Evolutionary conservation across 140 eudicot species (phyloP), one percentile per base, ranked within the genome.

Genomic region (Senecio squalidus): DNA sequence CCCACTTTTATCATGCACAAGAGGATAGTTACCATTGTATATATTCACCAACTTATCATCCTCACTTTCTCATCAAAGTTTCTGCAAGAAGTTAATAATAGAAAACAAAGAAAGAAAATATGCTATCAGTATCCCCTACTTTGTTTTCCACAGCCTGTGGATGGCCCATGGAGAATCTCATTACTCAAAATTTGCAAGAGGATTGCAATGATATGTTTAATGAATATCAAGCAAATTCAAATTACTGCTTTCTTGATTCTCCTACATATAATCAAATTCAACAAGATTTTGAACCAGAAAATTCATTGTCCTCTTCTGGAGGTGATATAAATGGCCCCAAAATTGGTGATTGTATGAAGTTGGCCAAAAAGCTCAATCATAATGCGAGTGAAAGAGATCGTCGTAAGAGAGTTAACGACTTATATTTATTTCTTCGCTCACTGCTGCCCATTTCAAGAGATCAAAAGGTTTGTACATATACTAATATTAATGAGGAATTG

Each of bases 311-410:
- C n/a, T 43, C 47, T 55, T 69, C 45, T 1, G 55, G 44, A 31
- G 54, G 44, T 40, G 41, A 26, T 6, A 9, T 3, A 30, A 49
- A 57, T 50, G 59, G 15, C 48, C n/a, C n/a, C n/a, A 13, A 26
- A 10, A 5, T 2, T 20, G 47, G 17, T 8, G 51, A 61, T 33
- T 38, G 41, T 14, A 28, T 13, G 52, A 70, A 36, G 65, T 65
- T 50, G 45, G 66, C 63, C 17, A 88, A 74, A 70, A 88, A 81
- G 62, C 71, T 75, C 30, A 81, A 84, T 51, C 96, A 88, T 50
- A 87, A 84, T 59, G 94, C 89, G 0, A 87, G 86, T 21, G 96
- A 87, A 64, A 82, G 96, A 23, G 84, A 75, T 67, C 94, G 96
- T 20, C 83, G 96, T 6, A 84, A 75, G 67, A 84, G 55, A 62